A percentile compares a stretch with the other conserved stretches of the same genome.
phyloP scores from a whole-genome alignment of 345 rosid genomes.

The Bruguiera parviflora region DNA sequence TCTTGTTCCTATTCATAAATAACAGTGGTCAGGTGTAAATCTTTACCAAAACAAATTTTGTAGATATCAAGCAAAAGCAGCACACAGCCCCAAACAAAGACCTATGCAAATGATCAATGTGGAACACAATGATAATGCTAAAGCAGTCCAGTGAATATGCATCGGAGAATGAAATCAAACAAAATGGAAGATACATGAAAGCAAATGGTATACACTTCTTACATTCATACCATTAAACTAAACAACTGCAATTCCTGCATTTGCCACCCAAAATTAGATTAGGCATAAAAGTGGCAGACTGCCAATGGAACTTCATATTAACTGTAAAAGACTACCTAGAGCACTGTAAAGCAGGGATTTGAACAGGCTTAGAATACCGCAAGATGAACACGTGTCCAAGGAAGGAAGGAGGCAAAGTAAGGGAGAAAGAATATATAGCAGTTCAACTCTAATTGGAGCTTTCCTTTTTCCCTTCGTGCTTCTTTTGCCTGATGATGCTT shows the following conservation, averaged over 20 bases:
- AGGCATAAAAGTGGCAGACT: neutral
- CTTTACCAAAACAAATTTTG: slow-evolving; percentile 6
- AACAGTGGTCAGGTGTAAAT: slow-evolving; percentile 25
- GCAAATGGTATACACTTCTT: neutral
- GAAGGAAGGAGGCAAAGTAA: neutral
- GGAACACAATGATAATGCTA: neutral
- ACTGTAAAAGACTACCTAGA: neutral
- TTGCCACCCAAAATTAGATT: neutral
- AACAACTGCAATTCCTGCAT: neutral
- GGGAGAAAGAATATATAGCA: neutral
- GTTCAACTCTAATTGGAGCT: too few relatives aligned
- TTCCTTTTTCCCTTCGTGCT: too few relatives aligned
- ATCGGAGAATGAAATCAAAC: neutral
- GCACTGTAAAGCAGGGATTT: neutral
- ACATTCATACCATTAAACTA: neutral
- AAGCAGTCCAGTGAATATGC: neutral
- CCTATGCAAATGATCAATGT: neutral
- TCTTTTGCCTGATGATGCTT: too few relatives aligned
- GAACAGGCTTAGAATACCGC: neutral
- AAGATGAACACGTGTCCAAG: neutral
- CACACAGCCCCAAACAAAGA: neutral
- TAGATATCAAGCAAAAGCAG: neutral
- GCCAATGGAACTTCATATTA: too few relatives aligned
- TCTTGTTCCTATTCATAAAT: slow-evolving; percentile 63
- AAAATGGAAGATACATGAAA: neutral